Evolutionary conservation across 768 basidiomycete species (phyloP).

Genomic region (Lactarius evosmus): DNA sequence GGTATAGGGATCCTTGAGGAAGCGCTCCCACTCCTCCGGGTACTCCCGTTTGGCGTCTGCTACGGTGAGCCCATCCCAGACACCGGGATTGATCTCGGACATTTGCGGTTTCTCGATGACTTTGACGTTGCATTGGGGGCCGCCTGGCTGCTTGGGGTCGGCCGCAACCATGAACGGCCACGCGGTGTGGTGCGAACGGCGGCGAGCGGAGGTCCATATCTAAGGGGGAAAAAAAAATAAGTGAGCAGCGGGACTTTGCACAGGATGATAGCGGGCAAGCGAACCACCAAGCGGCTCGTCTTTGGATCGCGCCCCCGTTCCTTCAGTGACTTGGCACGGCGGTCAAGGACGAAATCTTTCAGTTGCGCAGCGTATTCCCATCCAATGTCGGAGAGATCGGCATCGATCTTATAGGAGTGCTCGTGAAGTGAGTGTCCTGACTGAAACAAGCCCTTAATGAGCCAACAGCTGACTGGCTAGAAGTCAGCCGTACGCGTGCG

Average conservation of each 20-base stretch:
- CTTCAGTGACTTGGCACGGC: slow-evolving; percentile 72
- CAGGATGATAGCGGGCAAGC: slow-evolving; percentile 29
- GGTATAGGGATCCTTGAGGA: slow-evolving; percentile 88
- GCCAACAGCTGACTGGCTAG: slow-evolving; percentile 3
- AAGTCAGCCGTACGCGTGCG: slow-evolving; percentile 69
- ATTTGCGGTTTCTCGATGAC: slow-evolving; percentile 95
- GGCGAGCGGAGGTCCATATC: slow-evolving; percentile 97
- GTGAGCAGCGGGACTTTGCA: slow-evolving; percentile 5
- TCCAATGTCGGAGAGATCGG: slow-evolving; percentile 90
- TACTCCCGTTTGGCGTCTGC: slow-evolving; percentile 88
- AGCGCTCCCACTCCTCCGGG: slow-evolving; percentile 91
- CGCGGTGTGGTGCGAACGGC: slow-evolving; percentile 91
- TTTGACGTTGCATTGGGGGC: slow-evolving; percentile 53
- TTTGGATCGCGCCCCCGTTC: slow-evolving; percentile 61
- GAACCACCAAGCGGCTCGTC: slow-evolving; percentile 64
- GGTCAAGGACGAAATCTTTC: slow-evolving; percentile 85
- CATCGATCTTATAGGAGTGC: slow-evolving; percentile 98
- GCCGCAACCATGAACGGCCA: slow-evolving; percentile 74
- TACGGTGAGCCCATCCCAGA: slow-evolving; percentile 94
- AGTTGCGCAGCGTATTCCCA: slow-evolving; percentile 93
- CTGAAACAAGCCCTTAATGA: slow-evolving; percentile 40
- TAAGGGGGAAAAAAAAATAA: slow-evolving; percentile 40
- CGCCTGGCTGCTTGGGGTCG: slow-evolving; percentile 28
- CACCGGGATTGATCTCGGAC: slow-evolving; percentile 96
- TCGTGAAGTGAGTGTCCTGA: slow-evolving; percentile 98